Evolutionary conservation across 305 asterid species (phyloP), one percentile per base, ranked within the genome.

Genomic region (Vinca major): DNA sequence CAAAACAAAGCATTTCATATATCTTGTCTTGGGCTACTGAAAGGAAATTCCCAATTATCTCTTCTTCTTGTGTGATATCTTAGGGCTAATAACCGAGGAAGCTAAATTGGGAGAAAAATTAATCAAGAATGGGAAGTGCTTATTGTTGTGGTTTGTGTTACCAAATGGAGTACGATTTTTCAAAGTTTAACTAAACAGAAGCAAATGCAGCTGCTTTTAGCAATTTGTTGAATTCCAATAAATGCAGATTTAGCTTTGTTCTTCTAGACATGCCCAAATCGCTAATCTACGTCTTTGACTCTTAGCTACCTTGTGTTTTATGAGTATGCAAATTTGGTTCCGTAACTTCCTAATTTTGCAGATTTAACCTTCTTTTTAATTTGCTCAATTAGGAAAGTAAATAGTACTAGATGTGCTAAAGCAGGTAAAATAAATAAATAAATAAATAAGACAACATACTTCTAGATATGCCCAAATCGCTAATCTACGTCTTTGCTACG

Each of bases 1-100:
- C 33, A 2, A 58, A 49, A 26, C 33, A 26, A 26, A 69, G 73
- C 66, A 68, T 68, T 57, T n/a, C 16, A 4, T 37, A n/a, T 45
- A 7, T 68, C 47, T 17, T 7, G 33, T 16, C 40, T 33, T 21
- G 41, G 12, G 41, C 33, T 60, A 3, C 21, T 8, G 66, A 57
- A 45, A 3, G 2, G 57, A 39, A 13, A 21, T 51, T 57, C 14
- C 47, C 39, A 43, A 5, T 67, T 2, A 33, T 37, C 41, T 3
- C 51, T 65, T 51, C 6, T 43, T 17, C 58, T 33, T 39, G 17
- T 37, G 6, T 41, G 12, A 12, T 13, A 1, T 53, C 7, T 26
- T 20, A 66, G n/a, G 1, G 2, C 21, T 12, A 39, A 7, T 56
- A 26, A 19, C 19, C 16, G 2, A 17, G 16, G 26, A 56, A 44